Evolutionary conservation across 345 rosid genomes (phyloP), one percentile per base, ranked within the genome.

Genomic region (Acer negundo): DNA sequence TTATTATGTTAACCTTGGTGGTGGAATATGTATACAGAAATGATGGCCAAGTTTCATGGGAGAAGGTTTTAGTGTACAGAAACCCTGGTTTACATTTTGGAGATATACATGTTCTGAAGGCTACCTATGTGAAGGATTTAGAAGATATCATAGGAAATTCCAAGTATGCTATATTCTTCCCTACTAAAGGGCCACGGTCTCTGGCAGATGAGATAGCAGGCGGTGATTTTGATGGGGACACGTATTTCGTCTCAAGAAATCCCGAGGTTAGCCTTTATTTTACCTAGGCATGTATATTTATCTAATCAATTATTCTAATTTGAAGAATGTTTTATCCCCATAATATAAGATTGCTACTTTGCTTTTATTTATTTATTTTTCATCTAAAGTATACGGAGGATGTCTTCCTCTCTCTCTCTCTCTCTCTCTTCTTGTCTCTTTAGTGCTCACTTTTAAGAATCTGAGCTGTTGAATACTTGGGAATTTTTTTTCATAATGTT

Each of bases 41-140:
- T 7, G 20, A 78, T 70, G 97, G 97, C 1, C 98, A 89, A 55
- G 75, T 93, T 67, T 92, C 94, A 2, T 74, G 77, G 77, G 98
- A 97, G 53, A 75, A 87, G 62, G 97, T 95, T 4, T 64, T 95
- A 69, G 98, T 95, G 65, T 95, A 90, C 73, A 84, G 93, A 11
- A 81, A 93, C 78, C 98, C 98, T 49, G 99, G 99, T 62, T 8
- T 89, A 49, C 98, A 95, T 81, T 87, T 93, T 26, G 98, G 99
- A 51, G 99, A 95, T 84, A 79, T 93, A 75, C 99, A 92, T 78
- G 51, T 92, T 0, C 73, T 93, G 0, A 87, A 80, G 46, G 98
- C 98, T 40, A 90, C 64, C 22, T 90, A 89, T 77, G 87, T 90
- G 68, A 59, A 85, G 77, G 84, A 78, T n/a, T 55, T 95, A 64